Base-by-base conservation (phyloP, 2,329 filamentous ascomycete species). In the Geosmithia morbida region DNA sequence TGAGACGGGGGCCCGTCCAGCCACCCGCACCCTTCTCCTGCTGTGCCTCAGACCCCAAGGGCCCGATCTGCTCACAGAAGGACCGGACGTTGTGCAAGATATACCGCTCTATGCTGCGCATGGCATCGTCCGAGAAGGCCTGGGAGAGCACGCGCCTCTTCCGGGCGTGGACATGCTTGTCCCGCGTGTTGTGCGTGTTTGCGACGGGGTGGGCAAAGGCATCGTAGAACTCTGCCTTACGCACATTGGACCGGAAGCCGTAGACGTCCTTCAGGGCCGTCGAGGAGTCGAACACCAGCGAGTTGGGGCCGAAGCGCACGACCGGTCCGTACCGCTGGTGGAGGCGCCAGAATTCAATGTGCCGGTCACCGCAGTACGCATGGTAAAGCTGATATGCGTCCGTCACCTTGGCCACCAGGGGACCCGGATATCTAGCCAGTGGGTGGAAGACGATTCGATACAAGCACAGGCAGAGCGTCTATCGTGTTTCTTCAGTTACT, bases 251-350 rank as follows among this genome's bases (percentile, higher is more conserved):
- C 45, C 69, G 69, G 66, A 79, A 77, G 52, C 79, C 77, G 62
- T 83, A 81, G 51, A 84, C 81, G 17, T 79, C 73, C 59, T 78
- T 77, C 49, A 86, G 67, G 1, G 83, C 82, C 7, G 74, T 72
- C 51, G 74, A 75, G 48, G 79, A 81, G 69, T 92, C 90, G 66
- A 94, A 77, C 1, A 81, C 86, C 41, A 94, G 66, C 50, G 77
- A 78, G 61, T 87, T 87, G 43, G 87, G 87, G 0, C 83, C 84
- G 53, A 83, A 85, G 26, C 87, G 83, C n/a, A 90, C 83, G 46
- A 79, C 61, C n/a, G 70, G 66, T 54, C 78, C 76, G 56, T 94
- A 88, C 58, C 74, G 72, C 54, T 81, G 67, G 60, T 94, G 87
- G 54, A 82, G 69, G 29, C 74, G 70, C 67, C 80, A 80, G 56